Evolutionary conservation across 106 monocot genomes (phyloP).

Genomic region (Dendrobium catenatum): DNA sequence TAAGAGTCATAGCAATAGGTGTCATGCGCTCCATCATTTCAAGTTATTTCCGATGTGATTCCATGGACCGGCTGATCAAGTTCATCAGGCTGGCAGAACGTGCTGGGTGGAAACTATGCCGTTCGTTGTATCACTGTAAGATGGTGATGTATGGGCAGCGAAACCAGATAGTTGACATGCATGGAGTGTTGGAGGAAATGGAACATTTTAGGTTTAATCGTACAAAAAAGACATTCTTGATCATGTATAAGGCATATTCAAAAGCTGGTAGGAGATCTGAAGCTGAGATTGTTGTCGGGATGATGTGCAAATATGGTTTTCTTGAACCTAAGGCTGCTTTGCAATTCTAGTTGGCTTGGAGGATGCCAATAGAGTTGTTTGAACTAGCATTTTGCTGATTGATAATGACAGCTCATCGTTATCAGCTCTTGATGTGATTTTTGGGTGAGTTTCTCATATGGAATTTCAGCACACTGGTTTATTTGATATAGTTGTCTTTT

Average conservation of each 20-base stretch:
- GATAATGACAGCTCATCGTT: background rate
- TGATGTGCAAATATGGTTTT: constrained; percentile 82
- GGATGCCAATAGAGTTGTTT: background rate
- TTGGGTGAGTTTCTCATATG: background rate
- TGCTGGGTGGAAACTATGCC: constrained; percentile 71
- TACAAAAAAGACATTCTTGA: constrained; percentile 59
- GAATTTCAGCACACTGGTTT: background rate
- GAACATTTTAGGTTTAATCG: constrained; percentile 32
- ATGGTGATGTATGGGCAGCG: constrained; percentile 82
- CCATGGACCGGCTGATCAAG: constrained; percentile 38
- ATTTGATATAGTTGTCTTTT: background rate
- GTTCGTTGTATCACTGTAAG: constrained; percentile 66
- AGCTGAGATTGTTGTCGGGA: constrained; percentile 44
- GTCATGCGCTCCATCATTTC: constrained; percentile 68
- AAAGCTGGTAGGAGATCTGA: constrained; percentile 49
- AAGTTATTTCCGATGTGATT: constrained; percentile 45
- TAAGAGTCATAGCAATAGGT: constrained; percentile 27
- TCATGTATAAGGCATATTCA: constrained; percentile 65
- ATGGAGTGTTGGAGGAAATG: constrained; percentile 63
- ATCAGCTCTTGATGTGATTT: background rate
- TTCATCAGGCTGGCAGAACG: constrained; percentile 54
- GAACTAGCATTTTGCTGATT: background rate
- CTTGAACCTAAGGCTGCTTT: constrained; percentile 11
- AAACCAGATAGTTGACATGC: constrained; percentile 55
- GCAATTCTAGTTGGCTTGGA: constrained; percentile 6